A percentile compares a stretch with the other conserved stretches of the same genome.
Evolutionary conservation across 2,329 filamentous ascomycete species (phyloP).

Genomic region (Arthroderma uncinatum): DNA sequence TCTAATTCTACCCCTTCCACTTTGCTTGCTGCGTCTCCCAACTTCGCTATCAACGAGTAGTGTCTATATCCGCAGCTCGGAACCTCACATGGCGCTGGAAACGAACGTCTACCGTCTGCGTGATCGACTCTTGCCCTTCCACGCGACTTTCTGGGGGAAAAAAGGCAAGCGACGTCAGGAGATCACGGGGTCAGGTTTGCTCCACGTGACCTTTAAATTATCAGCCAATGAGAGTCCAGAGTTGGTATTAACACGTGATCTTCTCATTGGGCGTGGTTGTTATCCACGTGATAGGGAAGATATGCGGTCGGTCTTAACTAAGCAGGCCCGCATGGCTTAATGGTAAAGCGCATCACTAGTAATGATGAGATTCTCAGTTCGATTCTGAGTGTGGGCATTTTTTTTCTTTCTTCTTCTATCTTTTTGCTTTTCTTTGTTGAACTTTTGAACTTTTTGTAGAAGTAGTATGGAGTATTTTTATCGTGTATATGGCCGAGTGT

Average conservation of each 20-base stretch:
- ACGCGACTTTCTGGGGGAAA: background rate
- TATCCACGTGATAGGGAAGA: background rate
- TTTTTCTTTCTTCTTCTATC: too few relatives aligned
- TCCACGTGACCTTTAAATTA: background rate
- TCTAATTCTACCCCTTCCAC: constrained; percentile 10
- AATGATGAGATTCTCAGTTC: too few relatives aligned
- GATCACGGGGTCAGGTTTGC: background rate
- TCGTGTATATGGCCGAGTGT: too few relatives aligned
- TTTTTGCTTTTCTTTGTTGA: too few relatives aligned
- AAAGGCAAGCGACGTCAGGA: background rate
- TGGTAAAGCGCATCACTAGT: background rate
- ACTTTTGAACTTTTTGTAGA: too few relatives aligned
- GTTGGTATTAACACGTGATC: background rate
- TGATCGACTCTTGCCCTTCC: background rate
- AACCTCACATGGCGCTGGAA: background rate
- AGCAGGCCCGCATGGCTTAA: background rate
- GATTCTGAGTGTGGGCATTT: too few relatives aligned
- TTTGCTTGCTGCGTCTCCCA: background rate
- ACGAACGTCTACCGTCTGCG: background rate
- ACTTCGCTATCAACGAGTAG: background rate
- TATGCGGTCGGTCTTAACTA: background rate
- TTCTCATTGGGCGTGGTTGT: background rate
- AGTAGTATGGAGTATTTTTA: too few relatives aligned
- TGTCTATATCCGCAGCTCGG: background rate
- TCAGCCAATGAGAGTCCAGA: background rate